These are phyloP conservation scores for Vicia villosa DNA, from an alignment of 306 rosid genomes.

Conservation along the genomic window DNA sequence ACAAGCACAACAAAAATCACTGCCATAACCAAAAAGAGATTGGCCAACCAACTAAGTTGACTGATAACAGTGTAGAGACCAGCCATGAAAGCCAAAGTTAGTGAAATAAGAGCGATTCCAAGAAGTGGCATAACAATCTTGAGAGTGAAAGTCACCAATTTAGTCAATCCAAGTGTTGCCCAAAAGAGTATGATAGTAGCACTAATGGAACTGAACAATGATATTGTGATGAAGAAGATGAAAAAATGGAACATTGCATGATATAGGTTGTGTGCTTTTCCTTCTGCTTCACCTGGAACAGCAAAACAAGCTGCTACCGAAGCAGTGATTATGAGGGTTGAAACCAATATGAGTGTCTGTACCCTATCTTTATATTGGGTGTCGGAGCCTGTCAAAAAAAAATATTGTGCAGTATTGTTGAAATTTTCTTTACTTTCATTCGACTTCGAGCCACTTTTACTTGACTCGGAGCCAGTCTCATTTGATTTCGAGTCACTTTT, in stretches of 20 bases:
- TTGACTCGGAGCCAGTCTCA: too few species aligned
- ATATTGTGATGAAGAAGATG: conserved; percentile 36
- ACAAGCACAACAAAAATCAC: not conserved
- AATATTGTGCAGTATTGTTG: not conserved
- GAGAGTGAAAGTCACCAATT: not conserved
- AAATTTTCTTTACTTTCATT: not conserved
- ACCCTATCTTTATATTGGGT: not conserved
- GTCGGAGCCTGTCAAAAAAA: not conserved
- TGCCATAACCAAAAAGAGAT: not conserved
- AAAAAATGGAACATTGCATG: conserved; percentile 17
- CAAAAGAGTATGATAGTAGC: conserved; percentile 38
- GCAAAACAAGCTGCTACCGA: conserved; percentile 44
- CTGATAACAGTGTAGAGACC: not conserved
- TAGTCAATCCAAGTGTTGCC: conserved; percentile 32
- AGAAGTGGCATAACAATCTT: conserved; percentile 21
- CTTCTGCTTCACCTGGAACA: conserved; percentile 32
- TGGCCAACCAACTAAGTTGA: not conserved
- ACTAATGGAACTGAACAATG: conserved; percentile 33
- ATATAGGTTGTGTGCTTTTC: conserved; percentile 20
- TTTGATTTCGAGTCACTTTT: too few species aligned
- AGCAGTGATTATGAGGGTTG: conserved; percentile 32
- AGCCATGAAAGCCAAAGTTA: conserved; percentile 32
- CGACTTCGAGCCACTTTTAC: not conserved
- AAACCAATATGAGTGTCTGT: conserved; percentile 30
- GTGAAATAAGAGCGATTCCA: conserved; percentile 32